phyloP scores from a whole-genome alignment of 139 green algal species.

The Zygnema cylindricum region DNA sequence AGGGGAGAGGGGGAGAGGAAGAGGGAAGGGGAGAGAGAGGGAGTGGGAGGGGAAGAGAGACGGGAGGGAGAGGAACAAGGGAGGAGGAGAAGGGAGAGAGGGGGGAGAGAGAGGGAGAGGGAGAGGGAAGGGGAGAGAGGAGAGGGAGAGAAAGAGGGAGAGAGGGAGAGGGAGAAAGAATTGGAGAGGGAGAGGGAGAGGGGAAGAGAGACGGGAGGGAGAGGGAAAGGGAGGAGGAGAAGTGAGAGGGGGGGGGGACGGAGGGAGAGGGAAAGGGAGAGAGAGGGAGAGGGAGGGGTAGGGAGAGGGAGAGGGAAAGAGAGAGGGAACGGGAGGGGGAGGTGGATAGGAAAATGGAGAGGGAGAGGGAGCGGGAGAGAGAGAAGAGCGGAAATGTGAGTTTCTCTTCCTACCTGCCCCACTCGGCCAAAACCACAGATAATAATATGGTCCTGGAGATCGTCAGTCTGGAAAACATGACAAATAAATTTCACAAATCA shows the following conservation, averaged over 20 bases:
- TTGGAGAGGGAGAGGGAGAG: too few species aligned
- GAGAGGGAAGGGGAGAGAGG: neutral
- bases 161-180: too few species aligned
- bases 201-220: too few species aligned
- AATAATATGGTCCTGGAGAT: slow-evolving; percentile 92
- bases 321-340: neutral
- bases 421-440: slow-evolving; percentile 88
- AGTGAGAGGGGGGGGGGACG: too few species aligned
- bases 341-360: neutral
- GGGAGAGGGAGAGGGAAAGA: neutral
- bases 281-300: too few species aligned
- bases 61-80: neutral
- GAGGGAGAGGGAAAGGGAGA: too few species aligned
- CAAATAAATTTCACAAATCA: neutral
- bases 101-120: neutral
- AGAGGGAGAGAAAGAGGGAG: too few species aligned
- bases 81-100: neutral
- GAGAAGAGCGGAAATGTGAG: too few species aligned
- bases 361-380: neutral
- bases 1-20: neutral
- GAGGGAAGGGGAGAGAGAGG: neutral
- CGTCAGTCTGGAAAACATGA: slow-evolving; percentile 61
- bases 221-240: too few species aligned
- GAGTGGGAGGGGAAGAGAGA: neutral
- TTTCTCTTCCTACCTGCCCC: slow-evolving; percentile 49